Conservation (phyloP, 768 basidiomycete species). For the Lentinus brumalis region DNA sequence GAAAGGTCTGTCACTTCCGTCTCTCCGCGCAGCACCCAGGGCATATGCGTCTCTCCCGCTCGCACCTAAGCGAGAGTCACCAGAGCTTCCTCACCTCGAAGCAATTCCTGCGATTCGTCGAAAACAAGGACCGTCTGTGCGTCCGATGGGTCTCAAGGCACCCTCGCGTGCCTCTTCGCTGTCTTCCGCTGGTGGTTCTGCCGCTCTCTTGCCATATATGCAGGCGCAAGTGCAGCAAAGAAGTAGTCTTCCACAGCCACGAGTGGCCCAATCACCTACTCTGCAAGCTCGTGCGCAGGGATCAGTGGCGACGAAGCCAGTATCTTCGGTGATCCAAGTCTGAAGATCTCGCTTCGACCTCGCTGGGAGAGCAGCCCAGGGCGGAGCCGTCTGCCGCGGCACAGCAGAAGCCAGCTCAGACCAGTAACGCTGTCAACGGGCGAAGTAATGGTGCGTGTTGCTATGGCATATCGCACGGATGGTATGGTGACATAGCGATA, state of each 20-base stretch:
- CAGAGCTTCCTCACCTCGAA: slow-evolving; percentile 14
- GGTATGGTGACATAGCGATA: neutral
- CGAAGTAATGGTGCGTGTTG: neutral
- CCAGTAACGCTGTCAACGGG: neutral
- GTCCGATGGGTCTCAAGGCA: slow-evolving; percentile 3
- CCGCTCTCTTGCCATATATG: neutral
- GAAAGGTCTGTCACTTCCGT: slow-evolving; percentile 17
- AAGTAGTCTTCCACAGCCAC: neutral
- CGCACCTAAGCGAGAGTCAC: slow-evolving; percentile 16
- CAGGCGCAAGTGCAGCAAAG: neutral
- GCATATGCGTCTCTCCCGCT: neutral
- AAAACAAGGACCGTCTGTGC: slow-evolving; percentile 6
- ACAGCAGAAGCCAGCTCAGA: neutral
- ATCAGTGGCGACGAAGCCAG: too few species aligned
- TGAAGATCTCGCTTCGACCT: too few species aligned
- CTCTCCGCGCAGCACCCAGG: slow-evolving; percentile 3
- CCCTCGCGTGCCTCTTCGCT: slow-evolving; percentile 14
- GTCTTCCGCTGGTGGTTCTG: slow-evolving; percentile 8
- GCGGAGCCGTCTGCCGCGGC: neutral
- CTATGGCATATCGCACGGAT: neutral
- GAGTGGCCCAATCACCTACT: neutral
- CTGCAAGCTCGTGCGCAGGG: neutral
- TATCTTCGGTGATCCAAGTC: too few species aligned
- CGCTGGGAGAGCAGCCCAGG: neutral
- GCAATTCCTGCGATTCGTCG: slow-evolving; percentile 5